These are phyloP conservation scores for Mycena venus DNA, from an alignment of 768 basidiomycete species.

Conservation along the genomic window DNA sequence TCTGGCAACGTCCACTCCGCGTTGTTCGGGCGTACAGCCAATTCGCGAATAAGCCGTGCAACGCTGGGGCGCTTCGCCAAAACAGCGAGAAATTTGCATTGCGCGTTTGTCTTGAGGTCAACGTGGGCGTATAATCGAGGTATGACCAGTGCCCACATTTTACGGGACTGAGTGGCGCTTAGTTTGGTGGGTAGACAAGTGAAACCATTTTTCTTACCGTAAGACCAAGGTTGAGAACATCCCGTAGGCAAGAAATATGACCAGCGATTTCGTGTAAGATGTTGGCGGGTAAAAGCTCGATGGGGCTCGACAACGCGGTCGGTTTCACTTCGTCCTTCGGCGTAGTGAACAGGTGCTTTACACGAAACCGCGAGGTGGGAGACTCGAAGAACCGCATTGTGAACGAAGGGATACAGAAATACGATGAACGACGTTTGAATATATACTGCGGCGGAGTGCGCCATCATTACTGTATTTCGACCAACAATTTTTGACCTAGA, in stretches of 20 bases:
- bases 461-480: too few species aligned
- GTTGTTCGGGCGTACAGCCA: conserved; percentile 50
- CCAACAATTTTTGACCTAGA: too few species aligned
- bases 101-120: conserved; percentile 23
- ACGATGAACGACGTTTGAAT: not conserved
- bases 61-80: conserved; percentile 58
- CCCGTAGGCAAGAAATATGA: conserved; percentile 5
- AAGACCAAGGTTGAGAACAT: conserved; percentile 13
- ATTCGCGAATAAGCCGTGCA: conserved; percentile 42
- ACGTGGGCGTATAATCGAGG: conserved; percentile 15
- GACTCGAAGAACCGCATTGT: conserved; percentile 15
- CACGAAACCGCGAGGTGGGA: conserved; percentile 9
- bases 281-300: conserved; percentile 15
- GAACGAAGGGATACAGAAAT: not conserved
- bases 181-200: not conserved
- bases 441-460: not conserved
- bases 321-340: not conserved
- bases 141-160: conserved; percentile 3
- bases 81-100: conserved; percentile 45
- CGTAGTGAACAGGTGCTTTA: conserved; percentile 1
- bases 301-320: not conserved
- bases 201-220: not conserved
- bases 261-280: conserved; percentile 23
- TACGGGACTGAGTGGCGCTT: not conserved
- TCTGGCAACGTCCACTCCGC: conserved; percentile 48